Conservation (phyloP, 306 rosid species). For the Prunus dulcis region DNA sequence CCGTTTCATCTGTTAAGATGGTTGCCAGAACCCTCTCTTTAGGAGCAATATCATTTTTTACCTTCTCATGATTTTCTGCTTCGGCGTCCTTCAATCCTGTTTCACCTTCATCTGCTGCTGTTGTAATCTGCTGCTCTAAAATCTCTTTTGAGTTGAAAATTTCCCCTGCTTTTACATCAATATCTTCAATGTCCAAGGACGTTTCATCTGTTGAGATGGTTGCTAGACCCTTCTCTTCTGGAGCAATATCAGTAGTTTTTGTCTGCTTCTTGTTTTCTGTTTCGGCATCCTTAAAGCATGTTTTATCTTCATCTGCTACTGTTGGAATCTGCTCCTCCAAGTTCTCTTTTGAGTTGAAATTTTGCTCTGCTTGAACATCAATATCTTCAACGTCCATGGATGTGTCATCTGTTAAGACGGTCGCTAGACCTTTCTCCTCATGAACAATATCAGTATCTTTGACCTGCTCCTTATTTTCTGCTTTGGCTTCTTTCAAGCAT, state of each 20-base stretch:
- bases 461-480: background rate
- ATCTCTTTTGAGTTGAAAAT: background rate
- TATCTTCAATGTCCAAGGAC: background rate
- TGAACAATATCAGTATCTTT: background rate
- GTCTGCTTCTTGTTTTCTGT: background rate
- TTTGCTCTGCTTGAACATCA: background rate
- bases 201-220: background rate
- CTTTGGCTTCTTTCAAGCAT: background rate
- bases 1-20: background rate
- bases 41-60: background rate
- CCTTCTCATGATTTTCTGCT: too few species aligned
- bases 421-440: background rate
- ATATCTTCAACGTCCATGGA: background rate
- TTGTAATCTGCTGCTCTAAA: background rate
- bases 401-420: background rate
- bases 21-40: background rate
- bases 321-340: conserved; percentile 1
- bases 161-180: background rate
- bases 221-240: conserved; percentile 10
- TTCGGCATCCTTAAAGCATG: background rate
- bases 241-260: background rate
- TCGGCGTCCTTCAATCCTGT: background rate
- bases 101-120: background rate
- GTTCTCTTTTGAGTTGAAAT: background rate
- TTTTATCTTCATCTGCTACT: conserved; percentile 9